Conservation (phyloP, 139 green algal genomes). For the Haematococcus lacustris region DNA sequence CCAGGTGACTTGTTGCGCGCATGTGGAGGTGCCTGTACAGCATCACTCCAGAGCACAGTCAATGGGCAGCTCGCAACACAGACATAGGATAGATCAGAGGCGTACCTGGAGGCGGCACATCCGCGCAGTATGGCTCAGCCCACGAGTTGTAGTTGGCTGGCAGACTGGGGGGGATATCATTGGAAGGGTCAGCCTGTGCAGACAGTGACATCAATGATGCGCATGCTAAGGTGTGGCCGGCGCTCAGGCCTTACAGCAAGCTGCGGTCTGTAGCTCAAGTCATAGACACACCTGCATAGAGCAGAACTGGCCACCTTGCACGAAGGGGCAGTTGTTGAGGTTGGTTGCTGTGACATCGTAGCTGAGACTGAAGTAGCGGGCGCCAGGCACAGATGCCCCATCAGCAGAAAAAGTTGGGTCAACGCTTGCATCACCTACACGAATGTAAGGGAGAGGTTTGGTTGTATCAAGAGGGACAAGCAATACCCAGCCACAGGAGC, state of each 20-base stretch:
- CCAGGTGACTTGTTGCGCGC: background rate
- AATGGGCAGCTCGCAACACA: background rate
- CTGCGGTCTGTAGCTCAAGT: background rate
- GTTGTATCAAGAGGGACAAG: background rate
- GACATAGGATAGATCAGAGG: too few species aligned
- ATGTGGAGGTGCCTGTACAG: background rate
- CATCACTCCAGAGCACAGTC: background rate
- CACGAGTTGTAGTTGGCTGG: conserved; percentile 16
- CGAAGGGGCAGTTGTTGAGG: conserved; percentile 2
- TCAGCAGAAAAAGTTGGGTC: conserved; percentile 15
- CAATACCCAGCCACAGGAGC: background rate
- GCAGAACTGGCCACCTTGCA: conserved; percentile 20
- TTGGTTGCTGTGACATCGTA: conserved; percentile 25
- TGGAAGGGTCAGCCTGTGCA: background rate
- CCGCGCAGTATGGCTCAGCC: conserved; percentile 19
- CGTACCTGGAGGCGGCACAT: conserved; percentile 20
- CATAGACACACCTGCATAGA: conserved; percentile 5
- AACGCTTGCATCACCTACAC: conserved; percentile 16
- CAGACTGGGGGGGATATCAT: conserved; percentile 19
- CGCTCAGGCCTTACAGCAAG: conserved; percentile 8
- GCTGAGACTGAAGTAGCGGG: conserved; percentile 13
- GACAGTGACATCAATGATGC: background rate
- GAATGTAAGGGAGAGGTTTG: background rate
- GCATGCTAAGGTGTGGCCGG: background rate
- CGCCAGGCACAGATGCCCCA: conserved; percentile 22